Evolutionary conservation across 1,284 basidiomycete genomes (phyloP), one percentile per base, ranked within the genome.

Genomic region (Schizophyllum commune): DNA sequence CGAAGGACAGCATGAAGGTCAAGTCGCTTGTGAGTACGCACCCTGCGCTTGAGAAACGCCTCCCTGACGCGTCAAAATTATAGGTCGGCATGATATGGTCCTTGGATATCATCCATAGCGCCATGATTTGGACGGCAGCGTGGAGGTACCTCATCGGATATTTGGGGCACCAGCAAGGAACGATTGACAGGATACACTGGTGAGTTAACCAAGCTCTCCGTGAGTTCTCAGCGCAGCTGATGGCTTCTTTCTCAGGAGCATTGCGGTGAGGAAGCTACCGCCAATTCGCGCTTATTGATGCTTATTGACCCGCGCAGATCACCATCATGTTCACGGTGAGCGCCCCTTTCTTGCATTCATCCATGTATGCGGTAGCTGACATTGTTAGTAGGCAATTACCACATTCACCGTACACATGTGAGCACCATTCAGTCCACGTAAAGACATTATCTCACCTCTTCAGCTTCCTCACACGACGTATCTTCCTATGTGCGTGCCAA

Each of bases 91-190:
- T 55, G 20, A 27, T 55, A 55, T 27, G 19, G 20, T 55, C 19
- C 53, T 55, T 65, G 33, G 65, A 66, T 22, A 15, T 62, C 20
- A 52, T 64, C 0, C 65, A 66, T 55, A 63, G 61, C 13, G 56
- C 59, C 1, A 64, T 66, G 63, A 64, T 66, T 13, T 61, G 64
- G 7, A 60, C 57, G 1, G 58, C 65, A 22, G 56, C 64, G 13
- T 66, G 55, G n/a, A 33, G 53, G 15, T 66, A 64, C 33, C 58
- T 58, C 47, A 61, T 66, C 52, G 4, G 6, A 2, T 61, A 58
- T 51, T 64, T 62, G 20, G 65, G 63, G 4, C 39, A 19, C 53
- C 13, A 55, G 9, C 9, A 20, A 15, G 27, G 53, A 13, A 21
- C 9, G 5, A 55, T 55, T 27, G 53, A 55, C 27, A 20, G 9